phyloP scores from a whole-genome alignment of 2,329 filamentous ascomycete genomes.

The Ophiostoma populinum region DNA sequence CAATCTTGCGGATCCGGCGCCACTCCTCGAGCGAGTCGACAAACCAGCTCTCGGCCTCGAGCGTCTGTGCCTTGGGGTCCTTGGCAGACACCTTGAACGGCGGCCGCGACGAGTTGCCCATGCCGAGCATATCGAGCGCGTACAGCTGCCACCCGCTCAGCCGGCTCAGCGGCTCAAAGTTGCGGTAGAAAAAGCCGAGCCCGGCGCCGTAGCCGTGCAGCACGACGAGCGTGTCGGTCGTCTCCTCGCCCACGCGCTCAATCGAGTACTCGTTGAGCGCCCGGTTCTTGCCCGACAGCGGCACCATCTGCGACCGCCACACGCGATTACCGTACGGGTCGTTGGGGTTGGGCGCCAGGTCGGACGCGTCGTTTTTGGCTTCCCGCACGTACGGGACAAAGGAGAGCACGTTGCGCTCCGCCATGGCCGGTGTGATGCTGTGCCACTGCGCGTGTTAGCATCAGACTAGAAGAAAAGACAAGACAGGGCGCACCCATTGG shows the following conservation, averaged over 20 bases:
- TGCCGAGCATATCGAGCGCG: conserved; percentile 85
- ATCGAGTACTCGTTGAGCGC: conserved; percentile 87
- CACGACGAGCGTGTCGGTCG: conserved; percentile 82
- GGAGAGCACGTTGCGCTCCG: conserved; percentile 76
- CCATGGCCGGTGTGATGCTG: conserved; percentile 60
- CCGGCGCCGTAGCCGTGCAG: conserved; percentile 93
- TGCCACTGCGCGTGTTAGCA: conserved; percentile 48
- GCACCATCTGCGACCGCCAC: conserved; percentile 75
- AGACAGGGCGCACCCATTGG: conserved; percentile 54
- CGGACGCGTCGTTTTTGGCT: conserved; percentile 33
- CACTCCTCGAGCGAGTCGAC: conserved; percentile 93
- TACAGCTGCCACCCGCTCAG: conserved; percentile 73
- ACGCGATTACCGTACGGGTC: conserved; percentile 74
- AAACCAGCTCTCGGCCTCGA: conserved; percentile 89
- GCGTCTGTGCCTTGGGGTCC: conserved; percentile 62
- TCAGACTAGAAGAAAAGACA: conserved; percentile 3
- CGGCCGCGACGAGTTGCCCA: conserved; percentile 77
- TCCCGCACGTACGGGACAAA: conserved; percentile 70
- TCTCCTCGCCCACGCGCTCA: conserved; percentile 61
- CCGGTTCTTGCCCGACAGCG: conserved; percentile 69
- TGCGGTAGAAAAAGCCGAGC: conserved; percentile 95
- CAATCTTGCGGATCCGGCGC: conserved; percentile 73
- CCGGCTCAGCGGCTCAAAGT: conserved; percentile 76
- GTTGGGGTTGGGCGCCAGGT: conserved; percentile 16
- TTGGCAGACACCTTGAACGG: conserved; percentile 74